phyloP scores from a whole-genome alignment of 805 yeast species.

The Saccharomycopsis oosterbeekiorum region DNA sequence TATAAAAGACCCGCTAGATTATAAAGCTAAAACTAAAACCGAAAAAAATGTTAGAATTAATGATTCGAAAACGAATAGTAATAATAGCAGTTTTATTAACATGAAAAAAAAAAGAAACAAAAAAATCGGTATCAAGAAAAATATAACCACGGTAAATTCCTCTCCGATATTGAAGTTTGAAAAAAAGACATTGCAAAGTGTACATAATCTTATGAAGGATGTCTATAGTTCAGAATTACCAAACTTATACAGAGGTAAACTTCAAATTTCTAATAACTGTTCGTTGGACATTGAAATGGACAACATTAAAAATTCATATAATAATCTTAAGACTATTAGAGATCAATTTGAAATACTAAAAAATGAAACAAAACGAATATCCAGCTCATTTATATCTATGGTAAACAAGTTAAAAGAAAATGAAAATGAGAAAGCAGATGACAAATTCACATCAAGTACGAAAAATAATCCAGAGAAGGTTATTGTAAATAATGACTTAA shows the following conservation, averaged over 20 bases:
- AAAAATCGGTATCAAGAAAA: not conserved
- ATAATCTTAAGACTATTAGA: not conserved
- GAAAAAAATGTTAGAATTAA: not conserved
- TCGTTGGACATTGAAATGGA: not conserved
- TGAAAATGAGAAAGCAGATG: not conserved
- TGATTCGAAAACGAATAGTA: not conserved
- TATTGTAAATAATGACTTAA: not conserved
- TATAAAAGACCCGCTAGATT: not conserved
- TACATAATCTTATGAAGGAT: not conserved
- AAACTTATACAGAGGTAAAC: not conserved
- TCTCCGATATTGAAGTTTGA: not conserved
- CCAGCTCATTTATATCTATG: not conserved
- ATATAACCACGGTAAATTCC: not conserved
- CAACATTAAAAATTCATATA: not conserved
- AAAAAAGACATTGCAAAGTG: not conserved
- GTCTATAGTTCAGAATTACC: not conserved
- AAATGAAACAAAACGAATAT: not conserved
- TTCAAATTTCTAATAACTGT: not conserved
- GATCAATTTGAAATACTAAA: not conserved
- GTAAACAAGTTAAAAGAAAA: not conserved
- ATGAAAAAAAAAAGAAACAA: not conserved
- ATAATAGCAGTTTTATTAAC: not conserved
- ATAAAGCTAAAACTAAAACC: not conserved
- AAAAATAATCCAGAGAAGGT: not conserved
- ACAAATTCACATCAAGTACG: not conserved